Conservation (phyloP, 2,329 filamentous ascomycete species). For the Aspergillus tanneri region DNA sequence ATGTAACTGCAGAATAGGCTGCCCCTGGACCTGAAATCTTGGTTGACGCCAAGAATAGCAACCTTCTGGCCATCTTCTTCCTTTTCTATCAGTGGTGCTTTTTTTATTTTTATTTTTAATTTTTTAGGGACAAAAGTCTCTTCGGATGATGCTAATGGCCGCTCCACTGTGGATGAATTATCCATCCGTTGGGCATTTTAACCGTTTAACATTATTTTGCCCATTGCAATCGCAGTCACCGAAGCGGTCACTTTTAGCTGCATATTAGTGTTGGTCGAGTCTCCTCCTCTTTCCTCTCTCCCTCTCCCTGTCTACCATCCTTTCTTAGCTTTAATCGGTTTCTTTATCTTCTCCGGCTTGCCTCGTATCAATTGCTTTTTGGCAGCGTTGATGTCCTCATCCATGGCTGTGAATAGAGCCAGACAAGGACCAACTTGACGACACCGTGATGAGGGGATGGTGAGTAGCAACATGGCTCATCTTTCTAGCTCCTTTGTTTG, state of each 20-base stretch:
- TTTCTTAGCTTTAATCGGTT: conserved; percentile 1
- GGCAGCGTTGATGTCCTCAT: conserved; percentile 13
- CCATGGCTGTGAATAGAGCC: conserved; percentile 22
- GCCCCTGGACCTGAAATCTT: neutral
- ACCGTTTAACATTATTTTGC: conserved; percentile 21
- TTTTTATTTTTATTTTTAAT: conserved; percentile 1
- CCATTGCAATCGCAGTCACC: conserved; percentile 20
- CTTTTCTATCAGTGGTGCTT: conserved; percentile 7
- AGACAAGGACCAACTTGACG: conserved; percentile 19
- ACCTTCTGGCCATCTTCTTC: conserved; percentile 9
- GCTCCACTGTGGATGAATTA: conserved; percentile 22
- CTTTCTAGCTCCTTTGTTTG: neutral
- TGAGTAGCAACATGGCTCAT: conserved; percentile 18
- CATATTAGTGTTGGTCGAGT: conserved; percentile 11
- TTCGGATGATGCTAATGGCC: neutral
- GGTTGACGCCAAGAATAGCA: conserved; percentile 8
- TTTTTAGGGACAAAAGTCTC: neutral
- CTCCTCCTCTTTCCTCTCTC: conserved; percentile 5
- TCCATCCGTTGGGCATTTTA: conserved; percentile 13
- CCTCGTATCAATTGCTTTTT: conserved; percentile 2
- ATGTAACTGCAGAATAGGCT: neutral
- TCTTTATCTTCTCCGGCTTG: conserved; percentile 8
- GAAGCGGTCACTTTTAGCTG: conserved; percentile 18
- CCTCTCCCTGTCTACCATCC: neutral
- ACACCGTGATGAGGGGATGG: conserved; percentile 42